Percentiles rank a stretch among this genome's conserved stretches.
These are phyloP conservation scores for Calonectria montana DNA, from an alignment of 2,329 filamentous ascomycete genomes.

Conservation along the genomic window DNA sequence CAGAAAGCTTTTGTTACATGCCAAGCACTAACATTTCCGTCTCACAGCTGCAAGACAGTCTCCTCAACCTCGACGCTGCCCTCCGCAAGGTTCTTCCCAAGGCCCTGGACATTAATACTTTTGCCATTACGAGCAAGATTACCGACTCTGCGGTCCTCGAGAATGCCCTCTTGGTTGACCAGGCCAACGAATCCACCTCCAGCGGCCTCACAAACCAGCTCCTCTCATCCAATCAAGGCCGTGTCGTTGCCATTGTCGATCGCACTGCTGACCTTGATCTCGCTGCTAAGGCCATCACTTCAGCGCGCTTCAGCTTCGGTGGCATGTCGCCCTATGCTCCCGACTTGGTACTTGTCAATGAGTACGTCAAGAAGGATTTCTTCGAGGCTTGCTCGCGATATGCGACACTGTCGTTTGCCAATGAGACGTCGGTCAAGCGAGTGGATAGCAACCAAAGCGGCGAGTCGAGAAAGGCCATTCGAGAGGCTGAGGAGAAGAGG, in stretches of 20 bases:
- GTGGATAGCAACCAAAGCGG: slow-evolving; percentile 14
- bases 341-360: slow-evolving; percentile 35
- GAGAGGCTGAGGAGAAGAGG: slow-evolving; percentile 14
- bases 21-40: slow-evolving; percentile 9
- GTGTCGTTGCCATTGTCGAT: slow-evolving; percentile 32
- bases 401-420: slow-evolving; percentile 14
- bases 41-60: slow-evolving; percentile 21
- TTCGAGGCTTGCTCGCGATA: slow-evolving; percentile 19
- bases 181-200: background rate
- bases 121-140: slow-evolving; percentile 15
- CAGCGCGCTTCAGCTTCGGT: slow-evolving; percentile 26
- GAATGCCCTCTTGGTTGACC: slow-evolving; percentile 15
- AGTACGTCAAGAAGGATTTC: slow-evolving; percentile 39
- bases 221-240: background rate
- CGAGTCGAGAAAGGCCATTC: slow-evolving; percentile 9
- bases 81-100: slow-evolving; percentile 21
- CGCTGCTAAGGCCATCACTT: slow-evolving; percentile 29
- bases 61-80: slow-evolving; percentile 19
- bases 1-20: rapidly evolving
- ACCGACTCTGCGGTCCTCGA: slow-evolving; percentile 12
- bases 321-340: slow-evolving; percentile 36
- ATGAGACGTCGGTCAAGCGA: slow-evolving; percentile 11
- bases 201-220: slow-evolving; percentile 22
- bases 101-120: slow-evolving; percentile 18
- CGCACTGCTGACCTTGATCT: slow-evolving; percentile 32